Base-by-base conservation (phyloP, 1,139 yeast genomes). In the Cylindricascospora bacillispora region DNA sequence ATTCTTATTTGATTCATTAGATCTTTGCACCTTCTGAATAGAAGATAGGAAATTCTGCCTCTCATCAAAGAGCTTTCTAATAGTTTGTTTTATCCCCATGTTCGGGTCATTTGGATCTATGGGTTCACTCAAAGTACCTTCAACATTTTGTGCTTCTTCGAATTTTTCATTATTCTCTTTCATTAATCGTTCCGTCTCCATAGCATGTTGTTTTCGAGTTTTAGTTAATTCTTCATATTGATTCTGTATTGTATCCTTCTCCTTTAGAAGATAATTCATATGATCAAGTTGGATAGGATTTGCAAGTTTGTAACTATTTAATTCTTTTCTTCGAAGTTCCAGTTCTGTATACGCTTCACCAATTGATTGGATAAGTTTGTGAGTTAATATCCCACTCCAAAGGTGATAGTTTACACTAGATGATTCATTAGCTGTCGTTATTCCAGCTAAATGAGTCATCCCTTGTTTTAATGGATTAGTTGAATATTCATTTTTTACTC, bases 401-500 rank as follows among this genome's bases (percentile, higher is more conserved):
- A 48, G 29, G 37, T 48, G 55, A 33, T 52, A 51, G 23, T 44
- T 42, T 11, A 49, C 47, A 32, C 42, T 45, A 5, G 38, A 31
- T 23, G 53, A 49, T 11, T 53, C 48, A 32, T 57, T 59, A 19
- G 55, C 49, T 25, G 56, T 55, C 3, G 69, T 59, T 3, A 78
- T 74, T 2, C 89, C 86, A 10, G 73, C 67, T 30, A 75, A 54
- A 30, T 60, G 61, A 31, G 68, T 67, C 49, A 63, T 70, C 37
- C 67, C 72, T 44, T 64, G 72, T 39, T 67, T 75, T 41, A 73
- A 57, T 2, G 82, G 83, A 43, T 75, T 78, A 15, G 75, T 63
- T 10, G 75, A 65, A 45, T 76, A 77, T 35, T 78, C 80, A 56
- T 73, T 74, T 41, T 73, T 70, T 30, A 78, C 56, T 38, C 93